Percentiles rank a stretch among this genome's conserved stretches.
phyloP scores from a whole-genome alignment of 495 filamentous ascomycete genomes.

The Rostrohypoxylon terebratum region DNA sequence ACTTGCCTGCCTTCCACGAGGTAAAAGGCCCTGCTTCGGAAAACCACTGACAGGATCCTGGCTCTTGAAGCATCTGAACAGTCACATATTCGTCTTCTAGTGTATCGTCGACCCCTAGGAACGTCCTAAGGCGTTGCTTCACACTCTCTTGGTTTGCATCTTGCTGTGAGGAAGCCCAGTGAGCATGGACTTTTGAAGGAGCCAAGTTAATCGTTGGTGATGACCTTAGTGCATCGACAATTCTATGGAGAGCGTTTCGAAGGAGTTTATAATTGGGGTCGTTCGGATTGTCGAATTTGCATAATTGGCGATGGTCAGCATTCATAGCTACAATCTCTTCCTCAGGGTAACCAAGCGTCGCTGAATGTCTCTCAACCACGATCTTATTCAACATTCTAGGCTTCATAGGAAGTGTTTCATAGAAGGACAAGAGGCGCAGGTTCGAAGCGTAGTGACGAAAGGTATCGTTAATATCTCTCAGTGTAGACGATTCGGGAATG shows the following conservation, averaged over 20 bases:
- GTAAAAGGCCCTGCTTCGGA: not conserved
- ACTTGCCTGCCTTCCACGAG: not conserved
- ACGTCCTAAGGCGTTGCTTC: slow-evolving; percentile 2
- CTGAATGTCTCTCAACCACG: slow-evolving; percentile 51
- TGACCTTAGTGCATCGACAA: slow-evolving; percentile 45
- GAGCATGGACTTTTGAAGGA: too few species aligned
- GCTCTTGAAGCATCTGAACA: not conserved
- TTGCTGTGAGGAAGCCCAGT: not conserved
- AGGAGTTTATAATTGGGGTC: slow-evolving; percentile 50
- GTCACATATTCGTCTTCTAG: slow-evolving; percentile 7
- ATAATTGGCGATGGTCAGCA: slow-evolving; percentile 52
- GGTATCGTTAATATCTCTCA: slow-evolving; percentile 43
- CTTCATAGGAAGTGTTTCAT: slow-evolving; percentile 44
- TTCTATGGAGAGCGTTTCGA: slow-evolving; percentile 48
- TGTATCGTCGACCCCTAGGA: not conserved
- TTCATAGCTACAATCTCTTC: slow-evolving; percentile 49
- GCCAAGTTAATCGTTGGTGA: not conserved
- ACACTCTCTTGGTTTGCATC: not conserved
- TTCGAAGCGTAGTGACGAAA: slow-evolving; percentile 47
- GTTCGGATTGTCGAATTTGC: slow-evolving; percentile 47
- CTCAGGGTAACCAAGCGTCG: slow-evolving; percentile 48
- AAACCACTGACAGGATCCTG: slow-evolving; percentile 16
- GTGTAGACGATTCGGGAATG: slow-evolving; percentile 30
- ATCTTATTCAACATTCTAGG: slow-evolving; percentile 15
- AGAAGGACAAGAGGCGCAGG: slow-evolving; percentile 50